phyloP scores from a whole-genome alignment of 192 early-diverging fungal genomes.

The Spizellomyces sp. region DNA sequence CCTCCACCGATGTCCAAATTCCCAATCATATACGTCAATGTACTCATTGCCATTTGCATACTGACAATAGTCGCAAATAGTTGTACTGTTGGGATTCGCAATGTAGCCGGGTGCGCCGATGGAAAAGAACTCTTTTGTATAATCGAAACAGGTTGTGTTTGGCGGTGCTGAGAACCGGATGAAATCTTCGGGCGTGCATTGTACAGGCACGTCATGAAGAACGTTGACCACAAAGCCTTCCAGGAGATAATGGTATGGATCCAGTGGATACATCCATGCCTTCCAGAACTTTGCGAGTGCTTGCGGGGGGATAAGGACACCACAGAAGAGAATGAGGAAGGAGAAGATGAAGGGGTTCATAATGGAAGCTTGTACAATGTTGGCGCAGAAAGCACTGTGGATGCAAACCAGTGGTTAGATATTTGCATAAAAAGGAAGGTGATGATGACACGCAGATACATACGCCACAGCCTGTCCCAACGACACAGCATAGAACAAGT shows the following conservation, averaged over 20 bases:
- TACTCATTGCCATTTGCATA: conserved; percentile 17
- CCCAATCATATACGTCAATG: conserved; percentile 47
- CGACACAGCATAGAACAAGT: conserved; percentile 57
- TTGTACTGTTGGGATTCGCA: conserved; percentile 39
- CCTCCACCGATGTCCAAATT: conserved; percentile 59
- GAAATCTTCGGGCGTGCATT: conserved; percentile 48
- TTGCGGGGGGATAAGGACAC: conserved; percentile 60
- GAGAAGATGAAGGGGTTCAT: conserved; percentile 65
- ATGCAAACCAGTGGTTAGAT: background rate
- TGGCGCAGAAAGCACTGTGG: conserved; percentile 45
- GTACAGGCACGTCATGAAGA: conserved; percentile 50
- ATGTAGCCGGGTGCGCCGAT: conserved; percentile 44
- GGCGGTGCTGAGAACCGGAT: conserved; percentile 47
- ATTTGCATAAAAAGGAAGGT: background rate
- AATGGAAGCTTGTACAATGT: conserved; percentile 60
- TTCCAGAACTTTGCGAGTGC: conserved; percentile 66
- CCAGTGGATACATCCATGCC: conserved; percentile 66
- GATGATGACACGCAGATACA: background rate
- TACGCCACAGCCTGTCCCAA: conserved; percentile 60
- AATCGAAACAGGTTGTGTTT: conserved; percentile 20
- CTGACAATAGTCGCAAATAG: conserved; percentile 19
- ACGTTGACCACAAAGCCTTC: conserved; percentile 65
- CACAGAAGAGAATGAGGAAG: conserved; percentile 61
- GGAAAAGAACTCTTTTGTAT: conserved; percentile 23
- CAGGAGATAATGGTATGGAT: conserved; percentile 62